Base-by-base conservation (phyloP, 345 rosid genomes). In the Arabis alpina region DNA sequence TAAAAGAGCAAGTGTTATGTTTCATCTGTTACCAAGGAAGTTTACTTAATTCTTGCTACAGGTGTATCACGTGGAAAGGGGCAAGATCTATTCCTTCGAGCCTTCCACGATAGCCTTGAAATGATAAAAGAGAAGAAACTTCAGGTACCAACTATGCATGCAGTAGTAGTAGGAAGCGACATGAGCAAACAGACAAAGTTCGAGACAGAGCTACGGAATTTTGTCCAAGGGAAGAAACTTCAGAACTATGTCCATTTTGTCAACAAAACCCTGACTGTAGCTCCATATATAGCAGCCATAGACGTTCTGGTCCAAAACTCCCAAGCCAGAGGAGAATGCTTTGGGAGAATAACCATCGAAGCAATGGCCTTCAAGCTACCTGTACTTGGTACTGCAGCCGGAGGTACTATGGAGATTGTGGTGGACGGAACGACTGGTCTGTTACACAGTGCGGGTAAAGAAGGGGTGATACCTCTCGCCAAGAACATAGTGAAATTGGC, bases 51-150 rank as follows among this genome's bases (percentile, higher is more conserved):
- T 54, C 10, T 57, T 36, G 43, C 58, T 45, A 60, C 85, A 92
- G 94, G 93, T 78, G 98, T 92, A 78, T 92, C 92, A 25, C 85
- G 96, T 30, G 98, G 98, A 49, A 92, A 92, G 61, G 98, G 96
- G 42, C 98, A 92, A 80, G 90, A 87, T 58, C 81, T 89, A 23
- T 92, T 92, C 64, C 87, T 92, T 14, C 79, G 82, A 54, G 77
- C 92, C 53, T 92, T 92, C 63, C 76, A 83, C 64, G 89, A 83
- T 70, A 85, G 90, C 77, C 77, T 89, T 73, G 79, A 74, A 57
- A 11, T 89, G 69, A 77, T 92, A 77, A 82, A 70, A 77, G 88
- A 78, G 75, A 81, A 79, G 76, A 89, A 82, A 37, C 72, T 79
- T 54, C 61, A 84, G 79, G 83, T 82, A 53, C 89, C 94, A 65